Evolutionary conservation across 1,139 yeast species (phyloP), one percentile per base, ranked within the genome.

Genomic region (Pichiaceae sp.): DNA sequence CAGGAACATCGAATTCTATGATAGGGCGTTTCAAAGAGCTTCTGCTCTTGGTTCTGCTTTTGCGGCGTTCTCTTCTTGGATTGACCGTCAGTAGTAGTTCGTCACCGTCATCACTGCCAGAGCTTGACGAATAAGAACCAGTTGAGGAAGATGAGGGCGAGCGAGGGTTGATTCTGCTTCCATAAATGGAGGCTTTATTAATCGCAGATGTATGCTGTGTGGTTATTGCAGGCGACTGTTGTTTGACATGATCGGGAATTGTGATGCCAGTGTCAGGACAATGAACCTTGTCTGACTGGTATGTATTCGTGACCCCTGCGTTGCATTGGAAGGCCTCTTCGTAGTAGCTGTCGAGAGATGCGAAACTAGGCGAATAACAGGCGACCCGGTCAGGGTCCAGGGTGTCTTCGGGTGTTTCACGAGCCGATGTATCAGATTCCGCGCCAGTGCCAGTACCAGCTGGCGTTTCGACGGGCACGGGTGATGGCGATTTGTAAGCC

Each of bases 321-420:
- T n/a, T n/a, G n/a, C n/a, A n/a, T n/a, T n/a, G 35, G 23, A 43
- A 41, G 8, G 42, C 41, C 37, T 78, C 85, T 47, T 79, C 81
- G 52, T 78, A 78, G 39, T 74, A 68, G 51, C 87, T 78, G 52
- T 81, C 87, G 52, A 82, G 62, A 0, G 89, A 80, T 1, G 89
- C 91, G 64, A 79, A 80, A 45, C 87, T 78, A 36, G 81, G 84
- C 44, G 75, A 78, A 16, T 27, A 27, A 14, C 29, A 8, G 29
- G n/a, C n/a, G n/a, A n/a, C n/a, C n/a, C n/a, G n/a, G n/a, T n/a
- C n/a, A n/a, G n/a, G n/a, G n/a, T n/a, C n/a, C n/a, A n/a, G n/a
- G n/a, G n/a, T n/a, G n/a, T n/a, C n/a, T n/a, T n/a, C n/a, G n/a
- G n/a, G n/a, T n/a, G n/a, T n/a, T n/a, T n/a, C n/a, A n/a, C n/a